A percentile compares a stretch with the other conserved stretches of the same genome.
Evolutionary conservation across 1,284 basidiomycete species (phyloP).

Genomic region (Cerrena zonata): DNA sequence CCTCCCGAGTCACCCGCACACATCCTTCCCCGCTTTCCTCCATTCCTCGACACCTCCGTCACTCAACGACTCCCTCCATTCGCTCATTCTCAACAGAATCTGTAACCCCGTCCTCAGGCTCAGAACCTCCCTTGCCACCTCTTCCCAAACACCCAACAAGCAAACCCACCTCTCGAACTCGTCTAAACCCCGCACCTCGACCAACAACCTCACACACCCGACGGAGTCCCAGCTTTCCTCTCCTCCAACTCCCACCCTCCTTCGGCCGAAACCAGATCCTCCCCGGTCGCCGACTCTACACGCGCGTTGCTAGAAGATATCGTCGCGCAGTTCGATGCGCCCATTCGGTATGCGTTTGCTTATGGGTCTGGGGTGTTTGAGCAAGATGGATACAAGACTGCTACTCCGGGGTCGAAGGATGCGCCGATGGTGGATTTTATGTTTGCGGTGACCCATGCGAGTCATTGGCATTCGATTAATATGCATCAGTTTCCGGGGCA

Average conservation of each 20-base stretch:
- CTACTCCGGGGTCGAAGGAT: conserved; percentile 23
- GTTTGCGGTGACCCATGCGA: conserved; percentile 86
- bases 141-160: conserved; percentile 24
- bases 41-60: conserved; percentile 10
- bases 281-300: conserved; percentile 68
- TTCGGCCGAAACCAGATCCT: conserved; percentile 82
- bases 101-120: conserved; percentile 25
- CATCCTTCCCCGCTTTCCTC: not conserved
- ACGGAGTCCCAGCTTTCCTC: conserved; percentile 38
- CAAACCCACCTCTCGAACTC: conserved; percentile 25
- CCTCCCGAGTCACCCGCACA: conserved; percentile 12
- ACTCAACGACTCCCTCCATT: conserved; percentile 23
- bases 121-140: conserved; percentile 29
- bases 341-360: conserved; percentile 88
- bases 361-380: conserved; percentile 93
- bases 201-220: conserved; percentile 35
- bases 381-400: conserved; percentile 64
- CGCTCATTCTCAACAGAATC: conserved; percentile 50
- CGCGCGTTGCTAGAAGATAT: conserved; percentile 73
- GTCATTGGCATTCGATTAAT: conserved; percentile 93
- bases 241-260: conserved; percentile 62
- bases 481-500: conserved; percentile 85
- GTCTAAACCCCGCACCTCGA: conserved; percentile 47
- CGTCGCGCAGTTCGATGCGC: conserved; percentile 72
- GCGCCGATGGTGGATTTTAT: conserved; percentile 91